Conservation (phyloP, 2,329 filamentous ascomycete species). For the Penicillium janthinellum region DNA sequence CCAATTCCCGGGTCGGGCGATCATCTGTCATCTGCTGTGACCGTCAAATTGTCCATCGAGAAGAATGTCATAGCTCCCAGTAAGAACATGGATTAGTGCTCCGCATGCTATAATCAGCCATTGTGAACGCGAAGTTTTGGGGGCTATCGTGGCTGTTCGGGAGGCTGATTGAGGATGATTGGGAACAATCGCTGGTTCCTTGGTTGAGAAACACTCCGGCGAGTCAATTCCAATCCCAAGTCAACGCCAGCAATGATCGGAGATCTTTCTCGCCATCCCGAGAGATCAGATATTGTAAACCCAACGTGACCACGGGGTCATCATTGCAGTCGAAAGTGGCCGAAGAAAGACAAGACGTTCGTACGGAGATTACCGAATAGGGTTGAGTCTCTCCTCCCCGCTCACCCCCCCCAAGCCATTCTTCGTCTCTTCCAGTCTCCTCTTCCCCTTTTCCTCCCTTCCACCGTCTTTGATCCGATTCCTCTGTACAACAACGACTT, state of each 20-base stretch:
- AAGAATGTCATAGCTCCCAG: not conserved
- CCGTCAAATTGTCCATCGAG: slow-evolving; percentile 7
- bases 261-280: not conserved
- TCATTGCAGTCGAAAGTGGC: not conserved
- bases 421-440: slow-evolving; percentile 7
- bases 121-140: not conserved
- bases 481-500: slow-evolving; percentile 29
- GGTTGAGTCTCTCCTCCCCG: slow-evolving; percentile 26
- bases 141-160: not conserved
- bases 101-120: not conserved
- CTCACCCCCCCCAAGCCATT: slow-evolving; percentile 16
- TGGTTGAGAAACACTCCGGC: not conserved
- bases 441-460: slow-evolving; percentile 19
- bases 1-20: slow-evolving; percentile 21
- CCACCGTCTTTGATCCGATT: slow-evolving; percentile 25
- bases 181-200: not conserved
- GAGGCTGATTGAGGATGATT: not conserved
- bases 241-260: not conserved
- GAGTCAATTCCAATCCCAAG: not conserved
- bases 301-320: not conserved
- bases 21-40: slow-evolving; percentile 17
- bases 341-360: slow-evolving; percentile 9
- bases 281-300: not conserved
- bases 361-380: slow-evolving; percentile 25
- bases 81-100: not conserved